Evolutionary conservation across 805 yeast species (phyloP).

Genomic region (Saturnispora dispora): DNA sequence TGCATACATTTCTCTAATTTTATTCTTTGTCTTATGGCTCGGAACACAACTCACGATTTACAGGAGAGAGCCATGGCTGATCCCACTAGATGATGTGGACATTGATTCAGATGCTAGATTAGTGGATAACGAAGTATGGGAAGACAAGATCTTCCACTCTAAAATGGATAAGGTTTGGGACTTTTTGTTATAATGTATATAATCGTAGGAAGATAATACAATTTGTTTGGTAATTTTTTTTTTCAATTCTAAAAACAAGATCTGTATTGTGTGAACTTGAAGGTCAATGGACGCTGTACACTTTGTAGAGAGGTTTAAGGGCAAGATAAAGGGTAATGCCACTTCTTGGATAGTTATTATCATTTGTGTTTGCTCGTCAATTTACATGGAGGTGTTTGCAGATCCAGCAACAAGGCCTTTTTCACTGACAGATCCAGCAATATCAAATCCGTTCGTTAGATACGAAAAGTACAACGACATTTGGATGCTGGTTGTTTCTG

Average conservation of each 20-base stretch:
- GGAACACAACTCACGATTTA: slow-evolving; percentile 40
- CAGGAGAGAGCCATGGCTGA: slow-evolving; percentile 39
- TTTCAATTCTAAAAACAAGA: background rate
- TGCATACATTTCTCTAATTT: slow-evolving; percentile 59
- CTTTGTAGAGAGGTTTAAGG: slow-evolving; percentile 4
- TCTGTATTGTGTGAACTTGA: background rate
- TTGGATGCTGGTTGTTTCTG: slow-evolving; percentile 27
- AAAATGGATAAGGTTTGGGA: slow-evolving; percentile 14
- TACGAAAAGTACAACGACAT: slow-evolving; percentile 29
- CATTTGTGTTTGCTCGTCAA: background rate
- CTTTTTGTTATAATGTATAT: slow-evolving; percentile 5
- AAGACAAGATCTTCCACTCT: slow-evolving; percentile 28
- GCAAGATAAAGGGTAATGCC: slow-evolving; percentile 5
- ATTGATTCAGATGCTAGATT: slow-evolving; percentile 16
- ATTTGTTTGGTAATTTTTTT: background rate
- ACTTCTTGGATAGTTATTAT: slow-evolving; percentile 7
- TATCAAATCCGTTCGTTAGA: slow-evolving; percentile 40
- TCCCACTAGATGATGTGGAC: slow-evolving; percentile 52
- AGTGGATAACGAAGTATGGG: slow-evolving; percentile 42
- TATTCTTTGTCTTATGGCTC: slow-evolving; percentile 48
- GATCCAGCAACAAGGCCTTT: slow-evolving; percentile 41
- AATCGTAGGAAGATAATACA: background rate
- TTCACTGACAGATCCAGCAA: slow-evolving; percentile 32
- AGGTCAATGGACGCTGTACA: slow-evolving; percentile 1
- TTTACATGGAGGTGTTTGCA: slow-evolving; percentile 19